These are phyloP conservation scores for Hypholoma fasciculare DNA, from an alignment of 768 basidiomycete genomes.

Conservation along the genomic window DNA sequence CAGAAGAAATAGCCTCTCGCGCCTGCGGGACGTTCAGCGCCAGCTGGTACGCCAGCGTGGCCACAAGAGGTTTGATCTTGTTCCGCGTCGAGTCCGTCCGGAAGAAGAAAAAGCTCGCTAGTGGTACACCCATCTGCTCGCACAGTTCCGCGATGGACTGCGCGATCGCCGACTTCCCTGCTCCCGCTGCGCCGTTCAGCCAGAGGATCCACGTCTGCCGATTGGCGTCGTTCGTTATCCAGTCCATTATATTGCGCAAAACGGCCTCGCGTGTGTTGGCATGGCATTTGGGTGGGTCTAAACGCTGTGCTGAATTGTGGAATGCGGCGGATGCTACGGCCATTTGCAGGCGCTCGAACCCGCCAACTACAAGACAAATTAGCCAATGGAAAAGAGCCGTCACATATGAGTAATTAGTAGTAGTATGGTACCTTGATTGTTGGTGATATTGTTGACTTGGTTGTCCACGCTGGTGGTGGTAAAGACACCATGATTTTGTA, in stretches of 20 bases:
- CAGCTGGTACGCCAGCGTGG: slow-evolving; percentile 3
- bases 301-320: neutral
- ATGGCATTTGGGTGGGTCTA: neutral
- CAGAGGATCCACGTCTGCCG: neutral
- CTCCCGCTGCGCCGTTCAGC: slow-evolving; percentile 6
- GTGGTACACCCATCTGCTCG: neutral
- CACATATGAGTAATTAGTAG: no score
- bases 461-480: neutral
- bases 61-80: neutral
- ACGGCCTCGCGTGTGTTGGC: neutral
- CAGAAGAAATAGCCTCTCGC: neutral
- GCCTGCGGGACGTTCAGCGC: neutral
- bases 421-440: no score
- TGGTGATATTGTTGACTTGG: no score
- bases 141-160: slow-evolving; percentile 9
- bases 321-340: neutral
- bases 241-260: neutral
- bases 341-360: neutral
- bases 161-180: slow-evolving; percentile 16
- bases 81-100: neutral
- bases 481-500: neutral
- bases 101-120: slow-evolving; percentile 12
- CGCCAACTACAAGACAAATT: neutral
- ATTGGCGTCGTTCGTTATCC: neutral
- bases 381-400: no score